Evolutionary conservation across 108 stramenopile genomes (phyloP).

Genomic region (Nitzschia palea): DNA sequence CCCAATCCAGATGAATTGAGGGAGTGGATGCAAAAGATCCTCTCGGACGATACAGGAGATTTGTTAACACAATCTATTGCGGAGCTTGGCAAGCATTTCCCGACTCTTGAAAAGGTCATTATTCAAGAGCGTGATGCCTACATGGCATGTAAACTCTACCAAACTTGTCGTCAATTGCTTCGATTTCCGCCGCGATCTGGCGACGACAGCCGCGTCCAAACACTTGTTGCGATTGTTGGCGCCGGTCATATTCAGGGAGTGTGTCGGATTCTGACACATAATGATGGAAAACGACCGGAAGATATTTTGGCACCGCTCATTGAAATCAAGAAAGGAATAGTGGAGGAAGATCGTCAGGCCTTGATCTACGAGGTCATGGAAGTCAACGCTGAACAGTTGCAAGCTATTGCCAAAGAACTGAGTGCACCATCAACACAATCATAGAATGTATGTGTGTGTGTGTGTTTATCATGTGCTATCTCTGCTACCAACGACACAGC

Average conservation of each 20-base stretch:
- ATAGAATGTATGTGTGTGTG: not conserved
- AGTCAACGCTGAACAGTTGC: constrained; percentile 18
- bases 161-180: constrained; percentile 49
- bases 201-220: not conserved
- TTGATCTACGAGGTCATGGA: constrained; percentile 29
- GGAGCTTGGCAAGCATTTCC: constrained; percentile 70
- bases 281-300: constrained; percentile 6
- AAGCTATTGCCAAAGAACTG: constrained; percentile 1
- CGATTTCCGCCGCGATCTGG: constrained; percentile 6
- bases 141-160: constrained; percentile 76
- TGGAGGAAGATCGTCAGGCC: constrained; percentile 15
- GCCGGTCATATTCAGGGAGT: constrained; percentile 85
- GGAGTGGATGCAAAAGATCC: constrained; percentile 72
- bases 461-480: too few species aligned
- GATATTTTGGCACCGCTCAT: constrained; percentile 21
- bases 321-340: constrained; percentile 16
- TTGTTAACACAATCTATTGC: constrained; percentile 77
- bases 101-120: constrained; percentile 66
- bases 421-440: not conserved
- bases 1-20: constrained; percentile 72
- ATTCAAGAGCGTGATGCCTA: constrained; percentile 83
- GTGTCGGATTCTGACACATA: constrained; percentile 38
- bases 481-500: too few species aligned
- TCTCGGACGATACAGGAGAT: constrained; percentile 66
- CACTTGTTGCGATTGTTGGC: constrained; percentile 80